phyloP scores from a whole-genome alignment of 805 yeast species.

The Barnettozyma pratensis region DNA sequence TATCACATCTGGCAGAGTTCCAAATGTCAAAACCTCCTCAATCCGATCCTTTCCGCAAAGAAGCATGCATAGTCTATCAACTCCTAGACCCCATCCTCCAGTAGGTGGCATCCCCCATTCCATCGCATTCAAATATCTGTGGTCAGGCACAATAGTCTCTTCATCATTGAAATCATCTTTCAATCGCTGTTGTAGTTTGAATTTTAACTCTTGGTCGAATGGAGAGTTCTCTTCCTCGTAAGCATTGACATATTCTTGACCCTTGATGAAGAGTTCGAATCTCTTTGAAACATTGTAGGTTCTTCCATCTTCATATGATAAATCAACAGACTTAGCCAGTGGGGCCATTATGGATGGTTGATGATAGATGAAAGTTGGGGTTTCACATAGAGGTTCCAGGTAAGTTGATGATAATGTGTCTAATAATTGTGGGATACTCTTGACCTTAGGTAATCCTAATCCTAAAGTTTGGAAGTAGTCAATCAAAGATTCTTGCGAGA shows the following conservation, averaged over 20 bases:
- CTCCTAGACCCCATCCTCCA: slow-evolving; percentile 97
- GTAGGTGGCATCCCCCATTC: slow-evolving; percentile 96
- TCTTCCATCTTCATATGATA: slow-evolving; percentile 27
- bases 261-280: slow-evolving; percentile 79
- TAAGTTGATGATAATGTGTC: slow-evolving; percentile 57
- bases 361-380: slow-evolving; percentile 72
- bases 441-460: slow-evolving; percentile 30
- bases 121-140: slow-evolving; percentile 66
- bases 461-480: slow-evolving; percentile 30
- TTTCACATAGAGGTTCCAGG: slow-evolving; percentile 58
- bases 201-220: slow-evolving; percentile 57
- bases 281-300: slow-evolving; percentile 50
- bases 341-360: slow-evolving; percentile 89
- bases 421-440: slow-evolving; percentile 54
- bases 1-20: slow-evolving; percentile 63
- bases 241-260: slow-evolving; percentile 83
- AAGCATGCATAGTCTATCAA: slow-evolving; percentile 83
- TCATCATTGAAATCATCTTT: slow-evolving; percentile 45
- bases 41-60: slow-evolving; percentile 61
- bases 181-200: slow-evolving; percentile 49
- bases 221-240: slow-evolving; percentile 97
- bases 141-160: slow-evolving; percentile 69
- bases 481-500: slow-evolving; percentile 37
- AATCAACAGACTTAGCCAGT: slow-evolving; percentile 60
- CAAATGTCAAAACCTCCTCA: slow-evolving; percentile 72